These are phyloP conservation scores for Allantophomopsis cytisporea DNA, from an alignment of 2,329 filamentous ascomycete genomes.

Conservation along the genomic window DNA sequence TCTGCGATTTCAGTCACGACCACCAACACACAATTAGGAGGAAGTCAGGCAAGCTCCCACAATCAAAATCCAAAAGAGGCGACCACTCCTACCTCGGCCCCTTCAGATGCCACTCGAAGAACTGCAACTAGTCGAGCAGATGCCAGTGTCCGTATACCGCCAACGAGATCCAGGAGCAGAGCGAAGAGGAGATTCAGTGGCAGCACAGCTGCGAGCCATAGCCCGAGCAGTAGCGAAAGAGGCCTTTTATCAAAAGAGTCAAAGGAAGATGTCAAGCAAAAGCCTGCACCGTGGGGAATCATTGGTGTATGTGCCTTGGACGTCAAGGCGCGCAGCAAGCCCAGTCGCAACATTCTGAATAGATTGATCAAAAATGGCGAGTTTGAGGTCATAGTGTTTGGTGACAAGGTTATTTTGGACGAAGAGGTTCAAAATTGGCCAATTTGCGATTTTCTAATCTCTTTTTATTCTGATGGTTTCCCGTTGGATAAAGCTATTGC, in stretches of 20 bases:
- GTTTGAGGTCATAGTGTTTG: slow-evolving; percentile 95
- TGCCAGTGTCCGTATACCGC: slow-evolving; percentile 22
- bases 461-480: slow-evolving; percentile 96
- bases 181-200: slow-evolving; percentile 66
- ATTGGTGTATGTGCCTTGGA: slow-evolving; percentile 95
- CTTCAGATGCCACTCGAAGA: slow-evolving; percentile 16
- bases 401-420: slow-evolving; percentile 95
- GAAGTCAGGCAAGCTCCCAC: slow-evolving; percentile 29
- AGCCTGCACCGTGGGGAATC: slow-evolving; percentile 46
- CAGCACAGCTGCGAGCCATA: slow-evolving; percentile 70
- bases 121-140: slow-evolving; percentile 17
- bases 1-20: slow-evolving; percentile 40
- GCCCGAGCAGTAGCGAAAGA: slow-evolving; percentile 64
- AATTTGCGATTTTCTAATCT: slow-evolving; percentile 83
- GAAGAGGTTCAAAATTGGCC: slow-evolving; percentile 96
- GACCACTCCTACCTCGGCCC: slow-evolving; percentile 13
- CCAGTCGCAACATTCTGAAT: slow-evolving; percentile 90
- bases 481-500: slow-evolving; percentile 94
- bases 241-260: slow-evolving; percentile 34
- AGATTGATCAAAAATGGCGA: slow-evolving; percentile 80
- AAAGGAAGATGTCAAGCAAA: slow-evolving; percentile 41
- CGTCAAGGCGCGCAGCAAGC: slow-evolving; percentile 91
- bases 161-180: slow-evolving; percentile 50
- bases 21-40: slow-evolving; percentile 26
- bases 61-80: slow-evolving; percentile 25